Evolutionary conservation across 2,329 filamentous ascomycete genomes (phyloP).

Genomic region (Emericellopsis atlantica): DNA sequence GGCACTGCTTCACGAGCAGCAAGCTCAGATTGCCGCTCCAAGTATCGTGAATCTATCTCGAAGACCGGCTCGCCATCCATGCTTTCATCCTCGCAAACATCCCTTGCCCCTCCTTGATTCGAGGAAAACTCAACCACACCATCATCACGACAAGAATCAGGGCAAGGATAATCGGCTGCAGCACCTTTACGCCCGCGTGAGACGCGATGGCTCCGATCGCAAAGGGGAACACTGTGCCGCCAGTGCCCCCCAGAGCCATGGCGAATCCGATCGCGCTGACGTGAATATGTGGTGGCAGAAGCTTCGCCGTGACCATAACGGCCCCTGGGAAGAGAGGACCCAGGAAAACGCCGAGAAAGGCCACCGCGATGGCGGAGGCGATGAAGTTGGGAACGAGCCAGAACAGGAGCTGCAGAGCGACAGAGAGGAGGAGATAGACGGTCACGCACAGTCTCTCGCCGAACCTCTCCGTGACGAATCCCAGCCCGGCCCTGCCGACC

Average conservation of each 20-base stretch:
- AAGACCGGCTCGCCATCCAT: not conserved
- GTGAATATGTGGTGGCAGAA: constrained; percentile 57
- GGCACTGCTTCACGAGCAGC: too few relatives aligned
- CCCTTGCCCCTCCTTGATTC: constrained; percentile 14
- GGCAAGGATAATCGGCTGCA: constrained; percentile 36
- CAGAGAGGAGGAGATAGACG: constrained; percentile 47
- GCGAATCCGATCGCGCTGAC: constrained; percentile 64
- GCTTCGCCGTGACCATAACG: constrained; percentile 56
- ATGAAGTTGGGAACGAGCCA: constrained; percentile 48
- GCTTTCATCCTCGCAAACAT: not conserved
- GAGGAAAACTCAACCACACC: constrained; percentile 23
- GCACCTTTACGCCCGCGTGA: constrained; percentile 29
- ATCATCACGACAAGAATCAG: constrained; percentile 21
- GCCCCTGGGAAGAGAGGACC: constrained; percentile 63
- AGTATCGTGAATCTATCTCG: too few relatives aligned
- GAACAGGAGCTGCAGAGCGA: constrained; percentile 49
- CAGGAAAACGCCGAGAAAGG: constrained; percentile 61
- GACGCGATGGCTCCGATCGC: constrained; percentile 49
- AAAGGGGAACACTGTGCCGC: constrained; percentile 50
- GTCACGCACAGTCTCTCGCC: constrained; percentile 50
- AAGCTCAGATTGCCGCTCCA: too few relatives aligned
- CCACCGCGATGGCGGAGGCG: constrained; percentile 45
- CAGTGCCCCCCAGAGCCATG: constrained; percentile 57
- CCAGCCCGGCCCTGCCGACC: constrained; percentile 50
- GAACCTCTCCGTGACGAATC: constrained; percentile 55